Base-by-base conservation (phyloP, 345 rosid genomes). In the Reutealis trisperma region DNA sequence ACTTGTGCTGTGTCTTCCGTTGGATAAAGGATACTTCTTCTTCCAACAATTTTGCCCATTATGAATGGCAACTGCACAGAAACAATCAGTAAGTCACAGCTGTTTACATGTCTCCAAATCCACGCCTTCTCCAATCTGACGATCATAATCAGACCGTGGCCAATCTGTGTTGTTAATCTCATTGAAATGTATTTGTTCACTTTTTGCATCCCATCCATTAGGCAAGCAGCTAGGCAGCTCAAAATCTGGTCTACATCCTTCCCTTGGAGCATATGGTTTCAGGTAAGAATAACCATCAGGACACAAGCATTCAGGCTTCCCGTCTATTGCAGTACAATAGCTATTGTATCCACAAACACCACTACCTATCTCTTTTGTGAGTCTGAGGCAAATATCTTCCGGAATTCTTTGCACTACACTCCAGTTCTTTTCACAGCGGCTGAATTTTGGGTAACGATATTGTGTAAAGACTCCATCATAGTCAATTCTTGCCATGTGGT, bases 341-440 rank as follows among this genome's bases (percentile, higher is more conserved):
- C 81, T 79, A 61, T 83, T 83, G 47, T 57, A 79, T n/a, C 85
- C 83, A 52, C 85, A 77, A 24, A 60, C 9, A 16, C 85, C 81
- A 2, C 75, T 18, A 2, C 81, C 77, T 1, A 70, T 79, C 37
- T 64, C 1, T 0, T 8, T 18, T 5, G 67, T 75, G 34, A 9
- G 14, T 3, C 71, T 62, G 25, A 63, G 7, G 41, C 11, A 24
- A 22, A 10, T 24, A 25, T 60, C 10, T 1, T 25, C 8, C 24
- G 63, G 63, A 60, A 25, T 22, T 9, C 10, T 25, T 8, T 8
- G 15, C 1, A 25, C 63, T 15, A 10, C 32, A n/a, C 14, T n/a
- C 82, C 75, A 79, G 8, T n/a, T 22, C 0, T 61, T 14, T 30
- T 27, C 27, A 12, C 45, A 57, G 0, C 1, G 2, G 25, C 4